Conservation (phyloP, 345 rosid genomes). For the Camelina laxa region DNA sequence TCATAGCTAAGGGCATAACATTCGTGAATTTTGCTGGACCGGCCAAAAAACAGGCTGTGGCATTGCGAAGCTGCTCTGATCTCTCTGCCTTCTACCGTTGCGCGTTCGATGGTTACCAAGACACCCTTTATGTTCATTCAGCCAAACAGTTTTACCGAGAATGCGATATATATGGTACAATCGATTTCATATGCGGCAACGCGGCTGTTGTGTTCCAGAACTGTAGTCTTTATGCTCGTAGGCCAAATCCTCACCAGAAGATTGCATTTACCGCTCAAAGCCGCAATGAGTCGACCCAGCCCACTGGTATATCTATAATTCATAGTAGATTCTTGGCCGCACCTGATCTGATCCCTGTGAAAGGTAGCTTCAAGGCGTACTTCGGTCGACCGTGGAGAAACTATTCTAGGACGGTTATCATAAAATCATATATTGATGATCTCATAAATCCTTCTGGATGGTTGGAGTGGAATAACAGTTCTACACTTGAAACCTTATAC, state of each 20-base stretch:
- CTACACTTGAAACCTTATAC: constrained; percentile 62
- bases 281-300: constrained; percentile 57
- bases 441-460: constrained; percentile 73
- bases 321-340: constrained; percentile 72
- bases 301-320: constrained; percentile 70
- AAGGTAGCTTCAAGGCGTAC: constrained; percentile 55
- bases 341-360: constrained; percentile 59
- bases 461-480: constrained; percentile 64
- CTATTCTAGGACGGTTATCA: constrained; percentile 69
- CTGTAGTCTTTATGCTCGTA: constrained; percentile 76
- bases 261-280: constrained; percentile 79
- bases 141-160: constrained; percentile 75
- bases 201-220: constrained; percentile 74
- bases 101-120: constrained; percentile 76
- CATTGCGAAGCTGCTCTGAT: constrained; percentile 67
- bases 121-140: constrained; percentile 76
- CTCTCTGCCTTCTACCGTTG: constrained; percentile 71
- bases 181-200: constrained; percentile 79
- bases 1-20: constrained; percentile 74
- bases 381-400: constrained; percentile 84
- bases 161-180: constrained; percentile 73
- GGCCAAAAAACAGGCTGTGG: constrained; percentile 77
- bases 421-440: constrained; percentile 64
- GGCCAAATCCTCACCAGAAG: constrained; percentile 57
- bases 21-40: constrained; percentile 76